phyloP scores from a whole-genome alignment of 495 filamentous ascomycete genomes.

The Neurospora sp. region DNA sequence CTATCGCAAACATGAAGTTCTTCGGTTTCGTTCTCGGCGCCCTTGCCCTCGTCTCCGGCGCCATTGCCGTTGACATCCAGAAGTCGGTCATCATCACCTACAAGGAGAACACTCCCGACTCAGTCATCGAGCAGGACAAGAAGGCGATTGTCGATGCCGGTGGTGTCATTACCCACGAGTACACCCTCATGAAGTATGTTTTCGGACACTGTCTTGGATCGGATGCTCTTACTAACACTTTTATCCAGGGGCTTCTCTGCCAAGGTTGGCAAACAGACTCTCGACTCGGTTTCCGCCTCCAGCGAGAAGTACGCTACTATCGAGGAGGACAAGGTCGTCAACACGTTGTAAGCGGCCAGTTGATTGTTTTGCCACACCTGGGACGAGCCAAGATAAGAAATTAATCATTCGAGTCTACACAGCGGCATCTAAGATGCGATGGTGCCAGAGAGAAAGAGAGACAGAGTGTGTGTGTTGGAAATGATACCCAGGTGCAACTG shows the following conservation, averaged over 20 bases:
- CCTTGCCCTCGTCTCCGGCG: slow-evolving; percentile 44
- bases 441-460: not conserved
- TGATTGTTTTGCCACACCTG: not conserved
- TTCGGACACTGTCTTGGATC: not conserved
- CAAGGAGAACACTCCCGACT: slow-evolving; percentile 59
- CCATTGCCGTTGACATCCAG: slow-evolving; percentile 43
- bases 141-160: slow-evolving; percentile 58
- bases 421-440: not conserved
- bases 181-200: slow-evolving; percentile 48
- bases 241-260: slow-evolving; percentile 62
- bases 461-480: not conserved
- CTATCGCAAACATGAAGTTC: slow-evolving; percentile 47
- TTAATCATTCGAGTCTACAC: not conserved
- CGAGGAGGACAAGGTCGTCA: slow-evolving; percentile 65
- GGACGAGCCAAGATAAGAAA: not conserved
- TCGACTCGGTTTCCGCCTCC: slow-evolving; percentile 58
- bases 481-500: slow-evolving; percentile 1
- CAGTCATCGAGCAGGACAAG: slow-evolving; percentile 59
- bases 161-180: slow-evolving; percentile 47
- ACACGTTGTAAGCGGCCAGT: slow-evolving; percentile 4
- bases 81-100: slow-evolving; percentile 75
- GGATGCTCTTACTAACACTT: slow-evolving; percentile 3
- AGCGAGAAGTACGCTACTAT: slow-evolving; percentile 58
- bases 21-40: slow-evolving; percentile 43
- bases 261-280: slow-evolving; percentile 54